Evolutionary conservation across 495 filamentous ascomycete species (phyloP).

Genomic region (Amorphotheca resinae): DNA sequence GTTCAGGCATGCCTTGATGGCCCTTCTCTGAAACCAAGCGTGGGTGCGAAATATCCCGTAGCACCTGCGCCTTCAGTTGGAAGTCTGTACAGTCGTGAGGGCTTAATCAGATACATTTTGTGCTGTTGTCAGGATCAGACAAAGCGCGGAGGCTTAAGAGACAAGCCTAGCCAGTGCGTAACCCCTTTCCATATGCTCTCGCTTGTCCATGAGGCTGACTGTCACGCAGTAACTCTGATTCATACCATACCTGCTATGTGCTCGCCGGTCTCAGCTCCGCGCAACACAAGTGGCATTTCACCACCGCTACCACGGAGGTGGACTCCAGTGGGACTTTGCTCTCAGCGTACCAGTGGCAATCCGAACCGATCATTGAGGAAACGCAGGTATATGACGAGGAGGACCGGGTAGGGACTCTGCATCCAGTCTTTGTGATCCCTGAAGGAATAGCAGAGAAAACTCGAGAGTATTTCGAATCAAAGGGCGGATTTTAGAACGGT

Average conservation of each 20-base stretch:
- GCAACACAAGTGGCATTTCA: conserved; percentile 63
- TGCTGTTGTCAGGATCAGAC: conserved; percentile 66
- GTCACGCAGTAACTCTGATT: conserved; percentile 52
- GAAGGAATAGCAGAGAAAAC: conserved; percentile 51
- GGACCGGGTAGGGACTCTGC: conserved; percentile 44
- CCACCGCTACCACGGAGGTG: conserved; percentile 24
- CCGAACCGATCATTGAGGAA: conserved; percentile 25
- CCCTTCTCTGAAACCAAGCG: conserved; percentile 7
- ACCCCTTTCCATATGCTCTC: background rate
- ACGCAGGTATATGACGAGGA: conserved; percentile 37
- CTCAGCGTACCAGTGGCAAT: conserved; percentile 17
- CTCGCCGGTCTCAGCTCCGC: conserved; percentile 73
- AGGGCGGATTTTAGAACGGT: conserved; percentile 22
- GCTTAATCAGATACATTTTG: conserved; percentile 76
- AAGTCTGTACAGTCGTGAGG: conserved; percentile 68
- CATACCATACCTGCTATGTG: conserved; percentile 87
- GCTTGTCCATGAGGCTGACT: background rate
- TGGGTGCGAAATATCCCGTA: background rate
- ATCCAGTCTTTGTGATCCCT: conserved; percentile 81
- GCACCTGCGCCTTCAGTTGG: background rate
- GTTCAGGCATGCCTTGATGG: conserved; percentile 66
- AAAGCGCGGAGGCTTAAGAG: conserved; percentile 66
- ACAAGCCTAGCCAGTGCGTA: conserved; percentile 82
- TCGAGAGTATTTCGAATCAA: conserved; percentile 48
- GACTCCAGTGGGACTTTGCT: conserved; percentile 16